Percentiles rank a stretch among this genome's conserved stretches.
Evolutionary conservation across 345 rosid species (phyloP).

Genomic region (Gossypium anomalum): DNA sequence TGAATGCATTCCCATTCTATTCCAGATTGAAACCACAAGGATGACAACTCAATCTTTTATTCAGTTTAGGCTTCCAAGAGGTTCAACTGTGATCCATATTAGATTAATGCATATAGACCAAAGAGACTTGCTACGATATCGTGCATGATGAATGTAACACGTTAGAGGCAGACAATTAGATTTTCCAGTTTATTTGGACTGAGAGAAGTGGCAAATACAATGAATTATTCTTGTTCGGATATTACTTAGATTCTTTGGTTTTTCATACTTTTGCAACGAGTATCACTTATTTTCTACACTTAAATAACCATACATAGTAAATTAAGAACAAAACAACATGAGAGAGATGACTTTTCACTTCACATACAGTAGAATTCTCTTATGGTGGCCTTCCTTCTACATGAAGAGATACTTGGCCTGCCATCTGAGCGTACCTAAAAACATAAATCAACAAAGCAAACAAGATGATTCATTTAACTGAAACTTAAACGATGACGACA

Average conservation of each 20-base stretch:
- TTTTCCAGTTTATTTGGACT: neutral
- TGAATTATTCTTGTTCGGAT: neutral
- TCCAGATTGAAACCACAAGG: neutral
- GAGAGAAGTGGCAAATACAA: neutral
- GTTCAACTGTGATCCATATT: no score
- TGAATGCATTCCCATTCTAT: neutral
- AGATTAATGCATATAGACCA: neutral
- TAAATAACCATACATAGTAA: neutral
- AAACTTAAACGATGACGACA: neutral
- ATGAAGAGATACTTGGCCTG: conserved; percentile 25
- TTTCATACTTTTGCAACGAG: no score
- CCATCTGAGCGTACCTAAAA: conserved; percentile 36
- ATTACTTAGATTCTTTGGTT: no score
- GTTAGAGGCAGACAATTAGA: neutral
- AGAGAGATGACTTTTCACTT: conserved; percentile 1
- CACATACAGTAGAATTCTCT: conserved; percentile 45
- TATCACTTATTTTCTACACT: no score
- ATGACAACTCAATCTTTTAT: neutral
- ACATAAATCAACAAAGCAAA: neutral
- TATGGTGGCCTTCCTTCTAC: conserved; percentile 46
- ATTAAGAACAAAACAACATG: neutral
- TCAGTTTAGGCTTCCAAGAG: neutral
- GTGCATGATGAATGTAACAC: neutral
- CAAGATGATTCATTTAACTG: neutral
- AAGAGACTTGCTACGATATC: neutral